Base-by-base conservation (phyloP, 805 yeast species). In the Monosporozyma aquatica region DNA sequence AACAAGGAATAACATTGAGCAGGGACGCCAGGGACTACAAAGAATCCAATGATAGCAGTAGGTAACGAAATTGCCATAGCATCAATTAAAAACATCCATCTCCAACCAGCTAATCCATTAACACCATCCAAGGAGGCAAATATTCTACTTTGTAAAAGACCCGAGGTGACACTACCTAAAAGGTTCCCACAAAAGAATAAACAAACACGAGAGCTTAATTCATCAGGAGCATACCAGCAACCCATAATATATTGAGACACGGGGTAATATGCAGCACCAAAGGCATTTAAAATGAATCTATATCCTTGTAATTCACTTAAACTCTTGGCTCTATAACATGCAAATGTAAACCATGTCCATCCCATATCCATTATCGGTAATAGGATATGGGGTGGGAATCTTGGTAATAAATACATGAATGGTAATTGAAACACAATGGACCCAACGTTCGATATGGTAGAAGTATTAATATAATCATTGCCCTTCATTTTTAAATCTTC, bases 231-330 rank as follows among this genome's bases (percentile, higher is more conserved):
- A 53, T 76, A 76, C 80, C 78, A 78, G 24, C 75, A 67, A 20
- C 83, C 85, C 49, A 72, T 63, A 37, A 76, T 59, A 49, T 74
- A 78, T 50, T 78, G 82, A 43, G 76, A 67, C 17, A 76, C 77
- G 5, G 87, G 82, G 63, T 75, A 70, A 51, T 69, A 74, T n/a
- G 80, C 76, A 3, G 84, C 76, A 57, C 85, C 92, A 56, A 78
- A 77, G 0, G 75, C 73, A 30, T 83, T 89, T 44, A 82, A 68
- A 32, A 82, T 68, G 52, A 82, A 82, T 40, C 92, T 64, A 34
- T 78, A 61, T 1, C 74, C 86, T 56, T 76, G 73, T 29, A 84
- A 62, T 38, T 75, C 75, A 2, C 65, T 61, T 13, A 74, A 72
- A 9, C 65, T 67, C 18, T 69, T 67, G 36, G 70, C 77, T 48